Percentiles rank a stretch among this genome's conserved stretches.
Evolutionary conservation across 257 asterid species (phyloP).

Genomic region (Salvia splendens): DNA sequence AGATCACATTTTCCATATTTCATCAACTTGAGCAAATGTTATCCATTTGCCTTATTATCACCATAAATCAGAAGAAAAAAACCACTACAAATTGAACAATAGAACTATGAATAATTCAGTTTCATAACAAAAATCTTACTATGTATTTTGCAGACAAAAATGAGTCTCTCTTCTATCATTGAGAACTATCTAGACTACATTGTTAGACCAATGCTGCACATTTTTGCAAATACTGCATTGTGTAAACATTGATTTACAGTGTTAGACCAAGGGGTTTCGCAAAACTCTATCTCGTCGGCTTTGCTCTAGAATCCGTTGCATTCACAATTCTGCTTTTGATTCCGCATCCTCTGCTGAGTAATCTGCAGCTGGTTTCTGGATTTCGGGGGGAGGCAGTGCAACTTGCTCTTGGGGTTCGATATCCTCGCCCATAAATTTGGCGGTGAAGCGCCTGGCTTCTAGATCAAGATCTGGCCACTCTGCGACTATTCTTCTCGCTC

Average conservation of each 20-base stretch:
- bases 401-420: slow-evolving; percentile 53
- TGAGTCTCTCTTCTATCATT: slow-evolving; percentile 20
- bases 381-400: slow-evolving; percentile 38
- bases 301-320: not conserved
- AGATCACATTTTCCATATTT: no score
- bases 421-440: slow-evolving; percentile 66
- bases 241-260: not conserved
- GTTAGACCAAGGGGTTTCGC: not conserved
- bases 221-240: not conserved
- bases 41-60: not conserved
- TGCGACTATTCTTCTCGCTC: slow-evolving; percentile 89
- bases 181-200: slow-evolving; percentile 10
- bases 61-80: not conserved
- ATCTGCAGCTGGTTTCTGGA: slow-evolving; percentile 23
- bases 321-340: slow-evolving; percentile 77
- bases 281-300: not conserved
- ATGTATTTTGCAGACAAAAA: slow-evolving; percentile 26
- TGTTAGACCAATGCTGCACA: not conserved
- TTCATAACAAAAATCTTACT: not conserved
- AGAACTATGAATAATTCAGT: not conserved
- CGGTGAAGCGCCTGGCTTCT: slow-evolving; percentile 83
- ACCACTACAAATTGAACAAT: not conserved
- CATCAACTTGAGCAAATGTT: not conserved
- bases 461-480: slow-evolving; percentile 98
- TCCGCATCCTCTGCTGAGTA: slow-evolving; percentile 55